phyloP scores from a whole-genome alignment of 208 protist genomes.

The Phytomonas sp. region DNA sequence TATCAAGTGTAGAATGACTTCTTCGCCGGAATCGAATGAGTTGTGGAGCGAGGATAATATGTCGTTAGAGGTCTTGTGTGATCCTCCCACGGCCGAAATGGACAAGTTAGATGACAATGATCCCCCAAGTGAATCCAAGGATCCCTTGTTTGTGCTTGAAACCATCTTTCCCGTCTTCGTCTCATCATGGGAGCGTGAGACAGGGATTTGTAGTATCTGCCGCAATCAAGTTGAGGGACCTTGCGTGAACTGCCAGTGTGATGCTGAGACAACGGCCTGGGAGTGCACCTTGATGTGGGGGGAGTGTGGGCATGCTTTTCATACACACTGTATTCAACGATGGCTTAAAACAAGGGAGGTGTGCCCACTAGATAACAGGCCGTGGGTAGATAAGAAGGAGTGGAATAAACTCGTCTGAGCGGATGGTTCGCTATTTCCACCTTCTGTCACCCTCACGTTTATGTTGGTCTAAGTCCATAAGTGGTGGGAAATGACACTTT shows the following conservation, averaged over 20 bases:
- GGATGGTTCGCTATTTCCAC: neutral
- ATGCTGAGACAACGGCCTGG: conserved; percentile 21
- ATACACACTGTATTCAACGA: conserved; percentile 98
- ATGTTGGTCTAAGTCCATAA: neutral
- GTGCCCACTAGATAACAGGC: conserved; percentile 94
- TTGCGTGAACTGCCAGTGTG: conserved; percentile 96
- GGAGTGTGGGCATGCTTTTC: conserved; percentile 97
- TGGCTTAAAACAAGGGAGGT: conserved; percentile 96
- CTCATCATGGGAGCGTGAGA: conserved; percentile 92
- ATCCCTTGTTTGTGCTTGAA: conserved; percentile 57
- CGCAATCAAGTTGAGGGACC: conserved; percentile 96
- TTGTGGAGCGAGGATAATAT: neutral
- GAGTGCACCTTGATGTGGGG: conserved; percentile 97
- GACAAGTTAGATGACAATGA: neutral
- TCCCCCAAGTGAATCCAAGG: neutral
- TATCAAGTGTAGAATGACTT: neutral
- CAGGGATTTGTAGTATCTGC: conserved; percentile 97
- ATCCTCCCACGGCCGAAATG: neutral
- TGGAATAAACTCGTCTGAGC: conserved; percentile 25
- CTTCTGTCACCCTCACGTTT: neutral
- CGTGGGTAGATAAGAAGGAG: conserved; percentile 87
- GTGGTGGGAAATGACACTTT: neutral
- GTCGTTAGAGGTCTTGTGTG: neutral
- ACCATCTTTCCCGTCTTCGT: conserved; percentile 95
- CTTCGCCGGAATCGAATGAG: neutral